Percentiles rank a stretch among this genome's conserved stretches.
Conservation (phyloP, 768 basidiomycete species). For the Kwoniella dendrophila region DNA sequence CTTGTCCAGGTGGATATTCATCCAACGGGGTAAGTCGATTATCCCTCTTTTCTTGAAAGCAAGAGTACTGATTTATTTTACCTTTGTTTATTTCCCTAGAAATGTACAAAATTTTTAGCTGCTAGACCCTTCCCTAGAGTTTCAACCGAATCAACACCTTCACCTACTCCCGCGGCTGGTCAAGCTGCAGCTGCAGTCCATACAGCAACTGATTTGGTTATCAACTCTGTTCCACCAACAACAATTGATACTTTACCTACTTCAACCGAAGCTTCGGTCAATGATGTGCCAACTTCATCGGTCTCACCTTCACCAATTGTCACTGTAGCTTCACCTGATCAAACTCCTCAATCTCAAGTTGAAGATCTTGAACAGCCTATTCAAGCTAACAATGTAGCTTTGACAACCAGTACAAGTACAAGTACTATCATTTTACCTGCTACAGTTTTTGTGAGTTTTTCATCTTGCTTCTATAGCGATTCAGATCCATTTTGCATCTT, state of each 20-base stretch:
- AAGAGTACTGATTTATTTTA: not conserved
- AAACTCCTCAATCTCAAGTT: not conserved
- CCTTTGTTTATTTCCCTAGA: not conserved
- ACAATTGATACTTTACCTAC: conserved; percentile 1
- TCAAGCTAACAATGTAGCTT: not conserved
- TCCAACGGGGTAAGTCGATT: conserved; percentile 24
- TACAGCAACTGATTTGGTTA: conserved; percentile 8
- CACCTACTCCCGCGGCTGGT: not conserved
- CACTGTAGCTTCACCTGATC: conserved; percentile 8
- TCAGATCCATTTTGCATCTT: not conserved
- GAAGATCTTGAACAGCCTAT: not conserved
- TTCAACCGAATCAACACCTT: not conserved
- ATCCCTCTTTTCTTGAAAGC: not conserved
- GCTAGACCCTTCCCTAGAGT: conserved; percentile 12
- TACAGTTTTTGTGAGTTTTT: conserved; percentile 25
- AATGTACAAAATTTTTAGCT: conserved; percentile 22
- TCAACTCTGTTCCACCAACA: conserved; percentile 18
- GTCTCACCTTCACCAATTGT: not conserved
- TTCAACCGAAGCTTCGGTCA: not conserved
- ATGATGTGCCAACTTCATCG: not conserved
- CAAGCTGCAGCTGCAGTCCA: not conserved
- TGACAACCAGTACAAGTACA: conserved; percentile 20
- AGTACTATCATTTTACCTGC: conserved; percentile 17
- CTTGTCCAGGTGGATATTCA: conserved; percentile 16
- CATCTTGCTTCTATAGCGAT: not conserved